Evolutionary conservation across 2,329 filamentous ascomycete genomes (phyloP).

Genomic region (Chrysoporthe austroafricana): DNA sequence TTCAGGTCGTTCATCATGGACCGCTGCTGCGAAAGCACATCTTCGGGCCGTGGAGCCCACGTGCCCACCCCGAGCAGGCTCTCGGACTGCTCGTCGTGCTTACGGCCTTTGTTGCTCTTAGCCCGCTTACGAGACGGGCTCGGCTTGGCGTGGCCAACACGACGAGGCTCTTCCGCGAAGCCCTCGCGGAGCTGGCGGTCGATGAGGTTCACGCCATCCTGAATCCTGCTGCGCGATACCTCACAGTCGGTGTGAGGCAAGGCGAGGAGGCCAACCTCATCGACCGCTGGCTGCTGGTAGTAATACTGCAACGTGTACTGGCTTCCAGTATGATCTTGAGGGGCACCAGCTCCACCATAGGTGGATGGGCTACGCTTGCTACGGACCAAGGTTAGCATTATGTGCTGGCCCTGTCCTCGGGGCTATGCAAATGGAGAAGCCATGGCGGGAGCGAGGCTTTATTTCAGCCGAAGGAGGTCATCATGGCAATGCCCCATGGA

Average conservation of each 20-base stretch:
- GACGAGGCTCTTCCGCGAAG: not conserved
- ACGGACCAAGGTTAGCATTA: not conserved
- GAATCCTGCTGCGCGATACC: not conserved
- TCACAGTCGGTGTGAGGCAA: conserved; percentile 1
- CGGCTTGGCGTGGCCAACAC: not conserved
- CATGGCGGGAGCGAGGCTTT: not conserved
- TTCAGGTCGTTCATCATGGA: not conserved
- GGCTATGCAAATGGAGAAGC: not conserved
- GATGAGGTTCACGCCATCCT: not conserved
- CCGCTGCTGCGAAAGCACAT: not conserved
- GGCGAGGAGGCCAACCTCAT: no score
- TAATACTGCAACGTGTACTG: not conserved
- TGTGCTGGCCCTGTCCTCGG: no score
- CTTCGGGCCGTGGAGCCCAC: not conserved
- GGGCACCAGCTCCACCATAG: not conserved
- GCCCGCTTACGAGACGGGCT: not conserved
- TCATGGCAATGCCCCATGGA: not conserved
- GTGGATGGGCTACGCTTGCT: not conserved
- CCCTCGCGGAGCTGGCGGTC: not conserved
- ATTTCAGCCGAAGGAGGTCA: not conserved
- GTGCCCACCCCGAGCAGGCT: not conserved
- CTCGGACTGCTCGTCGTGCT: not conserved
- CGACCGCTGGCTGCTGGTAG: not conserved
- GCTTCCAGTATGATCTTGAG: not conserved
- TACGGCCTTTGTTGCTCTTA: no score